phyloP scores from a whole-genome alignment of 129 eudicot genomes.

The Lonicera japonica region DNA sequence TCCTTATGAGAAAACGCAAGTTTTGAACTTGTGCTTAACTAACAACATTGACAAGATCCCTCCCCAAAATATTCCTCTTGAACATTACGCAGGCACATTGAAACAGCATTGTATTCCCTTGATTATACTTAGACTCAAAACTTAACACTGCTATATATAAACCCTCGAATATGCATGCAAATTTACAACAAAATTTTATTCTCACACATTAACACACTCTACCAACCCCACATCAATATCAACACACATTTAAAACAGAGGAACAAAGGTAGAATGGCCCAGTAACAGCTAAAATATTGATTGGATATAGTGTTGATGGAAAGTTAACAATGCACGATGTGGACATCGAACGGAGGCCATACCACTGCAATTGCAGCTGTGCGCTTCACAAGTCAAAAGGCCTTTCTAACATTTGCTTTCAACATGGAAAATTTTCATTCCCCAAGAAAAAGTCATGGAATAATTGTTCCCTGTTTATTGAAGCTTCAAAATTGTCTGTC shows the following conservation, averaged over 20 bases:
- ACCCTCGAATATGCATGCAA: not conserved
- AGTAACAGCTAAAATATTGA: not conserved
- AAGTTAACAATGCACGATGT: not conserved
- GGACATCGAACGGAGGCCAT: constrained; percentile 14
- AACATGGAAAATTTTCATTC: not conserved
- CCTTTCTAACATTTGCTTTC: not conserved
- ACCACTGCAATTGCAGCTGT: constrained; percentile 17
- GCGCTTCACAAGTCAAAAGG: constrained; percentile 3
- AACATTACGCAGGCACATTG: not conserved
- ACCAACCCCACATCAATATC: not conserved
- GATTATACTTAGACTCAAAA: not conserved
- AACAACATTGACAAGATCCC: not conserved
- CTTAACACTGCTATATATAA: not conserved
- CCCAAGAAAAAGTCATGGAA: not conserved
- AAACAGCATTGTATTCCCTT: too few relatives aligned
- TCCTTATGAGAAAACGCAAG: too few relatives aligned
- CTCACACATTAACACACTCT: not conserved
- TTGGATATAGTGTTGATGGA: constrained; percentile 8
- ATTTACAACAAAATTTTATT: not conserved
- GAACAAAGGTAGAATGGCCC: constrained; percentile 10
- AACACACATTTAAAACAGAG: not conserved
- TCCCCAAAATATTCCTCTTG: not conserved
- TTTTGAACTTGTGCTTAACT: not conserved
- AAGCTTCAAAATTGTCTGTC: not conserved
- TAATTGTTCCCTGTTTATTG: not conserved